Evolutionary conservation across 2,329 filamentous ascomycete species (phyloP).

Genomic region (Verticillium nonalfalfae): DNA sequence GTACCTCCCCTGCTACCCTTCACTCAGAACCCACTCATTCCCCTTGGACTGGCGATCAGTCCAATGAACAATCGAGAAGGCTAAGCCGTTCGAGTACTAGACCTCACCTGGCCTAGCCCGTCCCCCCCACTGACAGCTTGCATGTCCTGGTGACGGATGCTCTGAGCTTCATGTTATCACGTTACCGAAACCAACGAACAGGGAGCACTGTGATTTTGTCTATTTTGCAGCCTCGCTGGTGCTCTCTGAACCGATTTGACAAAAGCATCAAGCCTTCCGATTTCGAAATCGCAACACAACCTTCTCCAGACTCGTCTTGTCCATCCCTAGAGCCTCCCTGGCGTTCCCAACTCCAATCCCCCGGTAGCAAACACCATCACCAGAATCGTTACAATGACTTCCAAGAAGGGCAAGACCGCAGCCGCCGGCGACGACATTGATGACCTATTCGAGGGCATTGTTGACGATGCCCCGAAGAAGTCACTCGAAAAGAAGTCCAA

Average conservation of each 20-base stretch:
- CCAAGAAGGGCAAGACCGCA: slow-evolving; percentile 51
- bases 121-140: not conserved
- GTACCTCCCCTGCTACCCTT: not conserved
- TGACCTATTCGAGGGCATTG: slow-evolving; percentile 59
- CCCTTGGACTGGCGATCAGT: not conserved
- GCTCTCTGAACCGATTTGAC: not conserved
- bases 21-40: not conserved
- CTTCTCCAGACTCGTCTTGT: not conserved
- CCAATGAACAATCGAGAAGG: too few species aligned
- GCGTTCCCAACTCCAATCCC: not conserved
- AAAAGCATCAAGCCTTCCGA: not conserved
- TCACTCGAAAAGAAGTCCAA: slow-evolving; percentile 33
- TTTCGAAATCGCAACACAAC: not conserved
- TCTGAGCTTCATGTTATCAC: not conserved
- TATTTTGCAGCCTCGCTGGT: not conserved
- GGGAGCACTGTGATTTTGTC: not conserved
- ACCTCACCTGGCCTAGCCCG: not conserved
- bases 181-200: not conserved
- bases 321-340: not conserved
- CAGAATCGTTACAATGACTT: slow-evolving; percentile 40
- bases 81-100: not conserved
- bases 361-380: slow-evolving; percentile 1
- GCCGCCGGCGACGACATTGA: slow-evolving; percentile 57
- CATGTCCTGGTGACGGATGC: not conserved
- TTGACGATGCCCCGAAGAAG: slow-evolving; percentile 47